Conservation (phyloP, 805 yeast genomes). For the Tanozyma kutaoensis region DNA sequence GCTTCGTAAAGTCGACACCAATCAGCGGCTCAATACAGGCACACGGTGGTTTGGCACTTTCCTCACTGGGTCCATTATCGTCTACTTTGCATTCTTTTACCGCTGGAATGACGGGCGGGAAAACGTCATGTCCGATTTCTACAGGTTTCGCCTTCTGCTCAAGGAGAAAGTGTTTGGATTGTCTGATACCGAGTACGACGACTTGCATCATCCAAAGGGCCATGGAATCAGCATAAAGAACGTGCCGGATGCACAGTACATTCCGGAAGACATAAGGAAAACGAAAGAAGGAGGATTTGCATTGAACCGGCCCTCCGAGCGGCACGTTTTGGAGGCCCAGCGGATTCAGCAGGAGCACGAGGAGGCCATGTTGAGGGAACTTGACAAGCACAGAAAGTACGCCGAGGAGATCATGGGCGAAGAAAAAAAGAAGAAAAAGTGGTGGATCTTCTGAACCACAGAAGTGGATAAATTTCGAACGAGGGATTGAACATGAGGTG, state of each 20-base stretch:
- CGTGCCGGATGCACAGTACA: conserved; percentile 29
- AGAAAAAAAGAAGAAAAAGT: background rate
- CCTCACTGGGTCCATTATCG: conserved; percentile 32
- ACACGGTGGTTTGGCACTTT: conserved; percentile 42
- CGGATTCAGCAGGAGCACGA: conserved; percentile 56
- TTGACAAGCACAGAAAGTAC: conserved; percentile 13
- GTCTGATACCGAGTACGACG: conserved; percentile 47
- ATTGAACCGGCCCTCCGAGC: conserved; percentile 54
- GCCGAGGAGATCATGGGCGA: conserved; percentile 1
- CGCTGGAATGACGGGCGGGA: conserved; percentile 82
- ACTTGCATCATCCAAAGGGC: conserved; percentile 36
- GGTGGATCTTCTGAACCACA: background rate
- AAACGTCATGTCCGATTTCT: conserved; percentile 56
- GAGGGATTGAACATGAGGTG: no score
- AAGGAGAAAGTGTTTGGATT: conserved; percentile 47
- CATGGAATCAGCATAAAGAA: conserved; percentile 25
- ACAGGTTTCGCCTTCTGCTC: conserved; percentile 43
- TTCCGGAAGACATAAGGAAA: conserved; percentile 25
- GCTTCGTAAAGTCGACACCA: conserved; percentile 42
- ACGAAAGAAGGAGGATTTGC: conserved; percentile 35
- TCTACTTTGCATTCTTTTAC: conserved; percentile 58
- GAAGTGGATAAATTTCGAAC: no score
- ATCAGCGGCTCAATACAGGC: conserved; percentile 43
- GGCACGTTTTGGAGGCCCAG: conserved; percentile 67
- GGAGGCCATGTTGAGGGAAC: conserved; percentile 27